Evolutionary conservation across 1,284 basidiomycete genomes (phyloP), one percentile per base, ranked within the genome.

Genomic region (Neonothopanus nambi): DNA sequence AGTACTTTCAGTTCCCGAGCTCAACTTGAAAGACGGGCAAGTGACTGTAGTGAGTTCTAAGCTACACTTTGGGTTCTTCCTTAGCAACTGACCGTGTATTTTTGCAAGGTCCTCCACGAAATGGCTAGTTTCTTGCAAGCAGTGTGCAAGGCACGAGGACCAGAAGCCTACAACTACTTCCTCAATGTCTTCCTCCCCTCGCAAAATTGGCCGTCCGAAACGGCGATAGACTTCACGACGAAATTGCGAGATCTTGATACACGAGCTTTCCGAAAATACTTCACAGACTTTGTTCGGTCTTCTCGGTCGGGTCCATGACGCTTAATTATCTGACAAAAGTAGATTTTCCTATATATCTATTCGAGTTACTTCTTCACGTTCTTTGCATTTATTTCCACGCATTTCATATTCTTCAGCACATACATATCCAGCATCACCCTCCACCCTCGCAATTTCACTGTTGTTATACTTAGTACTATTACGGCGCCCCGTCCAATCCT

Each of bases 1-100:
- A 20, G 85, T 98, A 4, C 85, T 95, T 0, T 86, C 90, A 11
- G 78, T 82, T 20, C 82, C 89, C 0, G 80, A 85, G 39, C 95
- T 98, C 66, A 96, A 96, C 65, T 77, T 91, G 60, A 90, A 89
- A 63, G 93, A 96, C 64, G 93, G 92, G 5, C 92, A 95, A 62
- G 84, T 87, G 64, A 78, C 89, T 48, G 81, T 88, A 60, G 94
- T 94, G 64, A 67, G 89, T 67, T 24, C 50, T 24, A 47, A 20
- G 58, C 38, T 20, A 12, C 39, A 28, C 37, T 40, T 8, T 26
- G 30, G 12, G 33, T 7, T 46, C 33, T 30, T 21, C 3, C 15
- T 20, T 15, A 28, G 3, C 30, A 33, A 11, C 39, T 2, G 20
- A 15, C 26, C 21, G 9, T 36, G n/a, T 53, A 17, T 9, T 33